Conservation (phyloP, 2,329 filamentous ascomycete species). For the Pseudocercospora crystallina region DNA sequence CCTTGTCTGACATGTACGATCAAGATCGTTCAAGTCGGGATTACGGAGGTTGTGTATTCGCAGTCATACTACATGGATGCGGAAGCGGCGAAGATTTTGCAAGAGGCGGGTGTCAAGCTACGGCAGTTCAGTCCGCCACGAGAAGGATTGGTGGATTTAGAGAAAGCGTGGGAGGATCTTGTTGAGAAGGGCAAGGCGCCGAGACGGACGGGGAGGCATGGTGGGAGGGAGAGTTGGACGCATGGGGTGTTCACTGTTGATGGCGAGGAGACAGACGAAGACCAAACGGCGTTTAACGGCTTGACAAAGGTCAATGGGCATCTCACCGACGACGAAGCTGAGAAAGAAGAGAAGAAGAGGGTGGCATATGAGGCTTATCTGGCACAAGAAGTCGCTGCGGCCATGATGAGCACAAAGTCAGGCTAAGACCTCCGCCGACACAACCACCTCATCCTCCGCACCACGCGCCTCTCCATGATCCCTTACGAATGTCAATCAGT, state of each 20-base stretch:
- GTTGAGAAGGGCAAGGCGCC: conserved; percentile 10
- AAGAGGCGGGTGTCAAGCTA: conserved; percentile 77
- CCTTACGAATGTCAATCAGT: too few species aligned
- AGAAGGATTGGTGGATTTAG: conserved; percentile 29
- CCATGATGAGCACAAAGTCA: too few species aligned
- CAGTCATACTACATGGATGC: conserved; percentile 93
- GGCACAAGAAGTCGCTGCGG: too few species aligned
- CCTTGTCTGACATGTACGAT: conserved; percentile 97
- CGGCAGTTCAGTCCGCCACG: conserved; percentile 75
- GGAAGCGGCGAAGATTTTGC: conserved; percentile 73
- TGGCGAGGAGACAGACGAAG: neutral
- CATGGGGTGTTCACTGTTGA: conserved; percentile 14
- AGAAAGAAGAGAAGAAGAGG: too few species aligned
- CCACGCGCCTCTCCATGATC: too few species aligned
- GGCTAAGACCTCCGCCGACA: too few species aligned
- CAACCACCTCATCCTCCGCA: too few species aligned
- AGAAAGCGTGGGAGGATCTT: conserved; percentile 10
- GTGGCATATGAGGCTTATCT: too few species aligned
- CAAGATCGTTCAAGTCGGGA: conserved; percentile 96
- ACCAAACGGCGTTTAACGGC: neutral
- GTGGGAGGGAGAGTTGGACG: conserved; percentile 11
- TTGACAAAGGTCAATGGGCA: too few species aligned
- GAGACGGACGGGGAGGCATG: conserved; percentile 4
- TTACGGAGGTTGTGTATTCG: conserved; percentile 91
- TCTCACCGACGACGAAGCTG: too few species aligned